Base-by-base conservation (phyloP, 441 rosid species). In the Populus tomentosa region DNA sequence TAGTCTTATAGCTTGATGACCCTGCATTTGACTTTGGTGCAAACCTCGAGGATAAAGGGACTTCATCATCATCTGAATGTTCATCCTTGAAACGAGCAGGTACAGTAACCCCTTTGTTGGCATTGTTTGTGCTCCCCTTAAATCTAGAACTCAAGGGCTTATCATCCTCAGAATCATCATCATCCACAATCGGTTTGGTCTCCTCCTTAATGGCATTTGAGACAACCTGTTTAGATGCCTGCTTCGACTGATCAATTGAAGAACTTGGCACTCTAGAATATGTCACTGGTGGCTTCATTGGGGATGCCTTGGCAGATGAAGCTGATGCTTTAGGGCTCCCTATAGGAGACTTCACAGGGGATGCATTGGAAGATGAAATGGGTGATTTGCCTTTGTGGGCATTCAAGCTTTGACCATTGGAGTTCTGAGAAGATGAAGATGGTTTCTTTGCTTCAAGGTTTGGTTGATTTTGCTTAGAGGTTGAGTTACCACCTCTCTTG, bases 151-250 rank as follows among this genome's bases (percentile, higher is more conserved):
- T 90, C 83, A 89, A 81, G 71, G 94, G 88, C 21, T 87, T 78
- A 69, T 88, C 84, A 77, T 87, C 97, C 32, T 90, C 95, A 68
- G 89, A 86, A 81, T 87, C 96, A 23, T 87, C 90, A 21, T 84
- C 80, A 59, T 84, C 91, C 63, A 33, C 46, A 36, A 76, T 76
- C 42, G 74, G 18, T 65, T 65, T 82, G 69, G 67, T 70, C 24
- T 88, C 95, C 71, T 86, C 85, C 86, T 89, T 90, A 78, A 85
- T 71, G 50, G 84, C 75, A 69, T 71, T 67, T 32, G 83, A 72
- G 21, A 76, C 53, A 77, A 79, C 84, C 75, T 65, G 86, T 75
- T 79, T 84, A 6, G 77, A 72, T 18, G 69, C 67, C 32, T 80
- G 87, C 59, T 81, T 90, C 24, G 76, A 75, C 59, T 68, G 84